Percentiles rank a stretch among this genome's conserved stretches.
Evolutionary conservation across 2,329 filamentous ascomycete species (phyloP).

Genomic region (Aspergillus neotritici): DNA sequence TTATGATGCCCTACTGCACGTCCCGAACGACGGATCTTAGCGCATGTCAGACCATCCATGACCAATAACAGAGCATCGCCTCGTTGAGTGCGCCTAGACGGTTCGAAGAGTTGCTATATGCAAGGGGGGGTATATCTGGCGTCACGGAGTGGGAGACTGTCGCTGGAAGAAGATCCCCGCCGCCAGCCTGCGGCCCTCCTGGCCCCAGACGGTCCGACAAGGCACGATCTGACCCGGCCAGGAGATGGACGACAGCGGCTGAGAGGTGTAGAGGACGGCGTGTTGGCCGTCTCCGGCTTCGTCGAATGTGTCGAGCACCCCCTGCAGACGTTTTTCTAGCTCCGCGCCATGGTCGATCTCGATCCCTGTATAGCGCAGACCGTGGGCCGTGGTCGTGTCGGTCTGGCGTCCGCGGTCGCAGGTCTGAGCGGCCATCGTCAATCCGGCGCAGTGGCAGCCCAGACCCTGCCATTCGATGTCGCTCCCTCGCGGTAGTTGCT

Average conservation of each 20-base stretch:
- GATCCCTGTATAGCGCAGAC: conserved; percentile 25
- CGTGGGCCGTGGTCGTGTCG: conserved; percentile 19
- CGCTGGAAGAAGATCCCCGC: conserved; percentile 34
- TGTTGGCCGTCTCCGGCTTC: conserved; percentile 16
- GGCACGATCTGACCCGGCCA: conserved; percentile 37
- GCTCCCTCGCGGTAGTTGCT: conserved; percentile 66
- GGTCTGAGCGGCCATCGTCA: conserved; percentile 17
- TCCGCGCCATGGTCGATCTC: conserved; percentile 23
- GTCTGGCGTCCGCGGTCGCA: conserved; percentile 14
- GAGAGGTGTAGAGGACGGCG: conserved; percentile 33
- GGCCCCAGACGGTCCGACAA: conserved; percentile 39
- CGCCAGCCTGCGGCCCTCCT: conserved; percentile 26
- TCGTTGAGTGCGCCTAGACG: not conserved
- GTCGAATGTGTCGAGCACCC: conserved; percentile 17
- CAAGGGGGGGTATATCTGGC: not conserved
- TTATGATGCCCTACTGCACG: too few relatives aligned
- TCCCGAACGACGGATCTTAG: too few relatives aligned
- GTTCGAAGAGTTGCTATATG: conserved; percentile 2
- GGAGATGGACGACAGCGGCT: conserved; percentile 15
- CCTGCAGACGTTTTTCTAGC: conserved; percentile 20
- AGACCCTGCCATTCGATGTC: conserved; percentile 79
- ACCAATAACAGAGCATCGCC: not conserved
- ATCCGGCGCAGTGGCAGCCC: conserved; percentile 46
- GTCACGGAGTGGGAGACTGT: not conserved
- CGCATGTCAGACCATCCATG: too few relatives aligned